Evolutionary conservation across 768 basidiomycete genomes (phyloP).

Genomic region (Calocera viscosa): DNA sequence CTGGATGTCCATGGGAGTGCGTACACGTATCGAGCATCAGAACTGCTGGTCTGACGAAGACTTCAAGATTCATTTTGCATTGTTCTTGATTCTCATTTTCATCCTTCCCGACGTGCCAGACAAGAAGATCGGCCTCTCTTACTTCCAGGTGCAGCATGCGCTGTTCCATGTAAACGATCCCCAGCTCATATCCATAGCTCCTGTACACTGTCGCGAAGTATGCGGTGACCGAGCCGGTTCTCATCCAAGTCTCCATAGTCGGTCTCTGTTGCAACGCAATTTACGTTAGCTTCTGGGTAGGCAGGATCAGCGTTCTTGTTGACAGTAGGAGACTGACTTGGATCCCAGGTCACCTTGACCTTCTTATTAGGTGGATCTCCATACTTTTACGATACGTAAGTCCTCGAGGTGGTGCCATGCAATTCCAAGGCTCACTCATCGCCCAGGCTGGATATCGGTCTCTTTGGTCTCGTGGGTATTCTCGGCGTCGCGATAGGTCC

Average conservation of each 20-base stretch:
- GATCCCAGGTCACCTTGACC: slow-evolving; percentile 27
- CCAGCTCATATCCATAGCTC: slow-evolving; percentile 12
- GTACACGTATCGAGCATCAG: neutral
- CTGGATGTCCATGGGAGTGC: slow-evolving; percentile 33
- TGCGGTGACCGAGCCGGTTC: slow-evolving; percentile 59
- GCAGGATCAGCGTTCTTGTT: too few relatives aligned
- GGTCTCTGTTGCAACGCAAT: slow-evolving; percentile 35
- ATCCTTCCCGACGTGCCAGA: slow-evolving; percentile 35
- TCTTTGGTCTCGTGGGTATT: slow-evolving; percentile 28
- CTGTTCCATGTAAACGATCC: neutral
- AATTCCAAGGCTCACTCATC: slow-evolving; percentile 15
- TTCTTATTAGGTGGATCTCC: slow-evolving; percentile 36
- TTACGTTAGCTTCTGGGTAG: slow-evolving; percentile 48
- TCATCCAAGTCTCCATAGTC: slow-evolving; percentile 44
- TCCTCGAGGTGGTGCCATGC: neutral
- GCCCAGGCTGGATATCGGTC: slow-evolving; percentile 26
- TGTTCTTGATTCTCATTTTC: slow-evolving; percentile 25
- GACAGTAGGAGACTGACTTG: too few relatives aligned
- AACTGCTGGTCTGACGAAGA: slow-evolving; percentile 5
- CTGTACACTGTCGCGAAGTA: slow-evolving; percentile 60
- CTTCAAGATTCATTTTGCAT: slow-evolving; percentile 17
- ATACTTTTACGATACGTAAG: slow-evolving; percentile 28
- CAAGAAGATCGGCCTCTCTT: slow-evolving; percentile 29
- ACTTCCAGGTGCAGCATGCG: slow-evolving; percentile 17
- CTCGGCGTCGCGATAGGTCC: slow-evolving; percentile 26